phyloP scores from a whole-genome alignment of 1,284 basidiomycete species.

The Apiotrichum sp. region DNA sequence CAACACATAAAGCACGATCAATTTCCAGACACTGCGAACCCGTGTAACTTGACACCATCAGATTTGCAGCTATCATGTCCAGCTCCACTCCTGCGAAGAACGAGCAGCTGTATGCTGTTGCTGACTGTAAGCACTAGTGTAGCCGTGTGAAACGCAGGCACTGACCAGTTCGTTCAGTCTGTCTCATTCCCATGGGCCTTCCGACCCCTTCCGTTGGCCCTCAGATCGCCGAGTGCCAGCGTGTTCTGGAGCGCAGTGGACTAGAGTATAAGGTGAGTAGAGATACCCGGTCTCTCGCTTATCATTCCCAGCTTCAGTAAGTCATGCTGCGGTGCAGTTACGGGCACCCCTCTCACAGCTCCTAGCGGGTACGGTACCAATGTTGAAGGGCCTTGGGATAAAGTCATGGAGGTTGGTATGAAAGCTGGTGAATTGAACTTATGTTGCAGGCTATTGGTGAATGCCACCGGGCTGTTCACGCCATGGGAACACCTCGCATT shows the following conservation, averaged over 20 bases:
- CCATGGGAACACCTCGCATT: slow-evolving; percentile 45
- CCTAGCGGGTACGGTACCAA: slow-evolving; percentile 83
- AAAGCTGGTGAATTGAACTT: background rate
- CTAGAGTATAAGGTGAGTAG: slow-evolving; percentile 65
- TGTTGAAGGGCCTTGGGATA: slow-evolving; percentile 76
- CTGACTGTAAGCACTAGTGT: slow-evolving; percentile 17
- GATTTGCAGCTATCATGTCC: background rate
- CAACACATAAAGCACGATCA: no score
- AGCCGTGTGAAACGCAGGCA: background rate
- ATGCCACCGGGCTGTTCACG: slow-evolving; percentile 82
- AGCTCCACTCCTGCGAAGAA: background rate
- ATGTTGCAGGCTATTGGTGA: slow-evolving; percentile 51
- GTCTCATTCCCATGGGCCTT: slow-evolving; percentile 48
- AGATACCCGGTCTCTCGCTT: background rate
- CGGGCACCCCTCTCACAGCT: slow-evolving; percentile 40
- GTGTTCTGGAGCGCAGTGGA: slow-evolving; percentile 71
- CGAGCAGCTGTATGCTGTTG: slow-evolving; percentile 19
- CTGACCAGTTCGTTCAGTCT: slow-evolving; percentile 30
- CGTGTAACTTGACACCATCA: no score
- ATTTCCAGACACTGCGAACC: no score
- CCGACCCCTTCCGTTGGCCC: slow-evolving; percentile 43
- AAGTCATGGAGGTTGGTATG: slow-evolving; percentile 52
- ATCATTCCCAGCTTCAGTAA: slow-evolving; percentile 49
- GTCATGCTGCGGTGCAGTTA: slow-evolving; percentile 45
- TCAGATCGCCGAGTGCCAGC: slow-evolving; percentile 58